These are phyloP conservation scores for Helicocarpus griseus DNA, from an alignment of 2,329 filamentous ascomycete genomes.

Conservation along the genomic window DNA sequence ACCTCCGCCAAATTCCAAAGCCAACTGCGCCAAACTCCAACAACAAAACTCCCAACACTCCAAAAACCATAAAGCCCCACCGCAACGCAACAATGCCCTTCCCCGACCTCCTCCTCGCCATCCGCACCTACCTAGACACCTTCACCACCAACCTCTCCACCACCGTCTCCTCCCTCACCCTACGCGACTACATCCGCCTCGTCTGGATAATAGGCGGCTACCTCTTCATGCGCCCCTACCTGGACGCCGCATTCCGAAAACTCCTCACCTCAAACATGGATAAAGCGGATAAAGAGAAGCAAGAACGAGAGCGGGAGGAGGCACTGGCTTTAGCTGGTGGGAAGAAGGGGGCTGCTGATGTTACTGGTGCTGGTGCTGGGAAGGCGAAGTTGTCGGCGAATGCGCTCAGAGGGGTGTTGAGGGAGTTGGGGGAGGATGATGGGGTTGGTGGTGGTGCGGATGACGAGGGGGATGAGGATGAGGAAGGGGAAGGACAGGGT, in stretches of 20 bases:
- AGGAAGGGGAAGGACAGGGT: conserved; percentile 31
- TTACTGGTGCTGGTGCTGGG: conserved; percentile 25
- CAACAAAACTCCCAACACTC: not conserved
- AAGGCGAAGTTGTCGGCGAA: conserved; percentile 54
- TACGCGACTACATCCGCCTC: conserved; percentile 53
- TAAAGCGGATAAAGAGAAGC: conserved; percentile 46
- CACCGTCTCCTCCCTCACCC: conserved; percentile 35
- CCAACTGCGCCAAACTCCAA: too few relatives aligned
- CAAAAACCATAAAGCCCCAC: not conserved
- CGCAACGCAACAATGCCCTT: conserved; percentile 21
- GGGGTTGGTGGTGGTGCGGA: conserved; percentile 41
- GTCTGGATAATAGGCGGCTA: conserved; percentile 64
- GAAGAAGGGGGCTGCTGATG: conserved; percentile 24
- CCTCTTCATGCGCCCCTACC: conserved; percentile 61
- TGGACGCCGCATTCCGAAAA: conserved; percentile 57
- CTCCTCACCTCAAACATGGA: conserved; percentile 32
- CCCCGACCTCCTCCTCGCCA: conserved; percentile 18
- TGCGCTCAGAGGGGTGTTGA: conserved; percentile 48
- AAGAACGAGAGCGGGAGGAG: conserved; percentile 42
- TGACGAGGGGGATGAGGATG: conserved; percentile 40
- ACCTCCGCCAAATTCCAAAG: too few relatives aligned
- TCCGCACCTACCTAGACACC: conserved; percentile 19
- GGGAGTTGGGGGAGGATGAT: conserved; percentile 42
- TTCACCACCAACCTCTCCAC: conserved; percentile 31
- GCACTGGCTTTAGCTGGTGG: too few relatives aligned